Evolutionary conservation across 257 asterid genomes (phyloP).

Genomic region (Solanum raphanifolium): DNA sequence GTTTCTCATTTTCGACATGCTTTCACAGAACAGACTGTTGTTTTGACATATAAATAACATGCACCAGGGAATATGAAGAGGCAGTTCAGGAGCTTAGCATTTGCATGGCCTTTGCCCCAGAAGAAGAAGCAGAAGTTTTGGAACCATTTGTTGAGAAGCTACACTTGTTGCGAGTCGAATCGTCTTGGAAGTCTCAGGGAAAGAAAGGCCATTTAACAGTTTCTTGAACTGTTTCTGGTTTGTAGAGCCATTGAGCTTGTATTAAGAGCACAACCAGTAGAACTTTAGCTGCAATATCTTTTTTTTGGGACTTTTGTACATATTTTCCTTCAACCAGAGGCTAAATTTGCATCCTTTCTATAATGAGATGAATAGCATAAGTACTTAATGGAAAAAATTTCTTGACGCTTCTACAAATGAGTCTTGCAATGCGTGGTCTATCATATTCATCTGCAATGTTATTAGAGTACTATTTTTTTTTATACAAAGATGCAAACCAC

Average conservation of each 20-base stretch:
- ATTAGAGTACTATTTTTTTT: background rate
- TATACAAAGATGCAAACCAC: background rate
- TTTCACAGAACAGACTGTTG: background rate
- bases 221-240: constrained; percentile 22
- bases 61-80: constrained; percentile 62
- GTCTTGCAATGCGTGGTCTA: background rate
- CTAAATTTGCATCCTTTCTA: background rate
- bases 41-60: background rate
- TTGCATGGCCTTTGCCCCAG: constrained; percentile 96
- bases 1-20: background rate
- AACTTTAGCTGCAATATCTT: background rate
- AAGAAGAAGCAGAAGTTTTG: constrained; percentile 63
- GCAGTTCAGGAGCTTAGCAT: constrained; percentile 96
- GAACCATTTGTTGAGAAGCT: constrained; percentile 77
- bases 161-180: constrained; percentile 59
- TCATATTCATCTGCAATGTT: background rate
- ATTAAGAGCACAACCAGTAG: background rate
- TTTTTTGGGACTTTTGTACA: background rate
- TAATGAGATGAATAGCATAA: background rate
- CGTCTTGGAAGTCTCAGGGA: constrained; percentile 57
- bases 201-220: constrained; percentile 40
- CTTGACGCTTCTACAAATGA: background rate
- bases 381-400: background rate
- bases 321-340: background rate
- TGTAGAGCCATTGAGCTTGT: background rate